These are phyloP conservation scores for Stemphylium beticola DNA, from an alignment of 2,329 filamentous ascomycete genomes.

Conservation along the genomic window DNA sequence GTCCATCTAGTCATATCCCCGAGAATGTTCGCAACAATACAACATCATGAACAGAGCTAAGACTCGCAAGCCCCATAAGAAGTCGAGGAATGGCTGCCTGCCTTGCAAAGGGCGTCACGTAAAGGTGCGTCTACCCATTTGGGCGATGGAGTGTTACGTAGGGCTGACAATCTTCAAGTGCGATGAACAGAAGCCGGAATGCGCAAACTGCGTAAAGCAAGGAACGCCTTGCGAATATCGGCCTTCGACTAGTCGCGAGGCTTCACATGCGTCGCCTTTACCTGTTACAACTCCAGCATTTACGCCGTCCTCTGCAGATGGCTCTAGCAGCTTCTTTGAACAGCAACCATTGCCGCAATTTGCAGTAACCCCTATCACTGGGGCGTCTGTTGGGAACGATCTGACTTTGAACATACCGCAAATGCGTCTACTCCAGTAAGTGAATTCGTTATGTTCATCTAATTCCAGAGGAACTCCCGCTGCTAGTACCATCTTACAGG, in stretches of 20 bases:
- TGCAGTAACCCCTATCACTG: background rate
- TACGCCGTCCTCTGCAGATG: conserved; percentile 25
- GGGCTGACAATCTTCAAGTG: conserved; percentile 30
- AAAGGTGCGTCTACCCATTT: conserved; percentile 27
- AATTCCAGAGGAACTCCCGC: background rate
- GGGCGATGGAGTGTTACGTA: background rate
- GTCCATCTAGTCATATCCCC: conserved; percentile 3
- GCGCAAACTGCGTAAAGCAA: conserved; percentile 42
- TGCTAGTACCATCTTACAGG: background rate
- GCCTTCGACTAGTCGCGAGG: conserved; percentile 19
- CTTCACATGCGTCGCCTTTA: conserved; percentile 24
- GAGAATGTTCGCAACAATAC: conserved; percentile 1
- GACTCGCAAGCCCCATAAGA: conserved; percentile 38
- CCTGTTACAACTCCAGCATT: conserved; percentile 17
- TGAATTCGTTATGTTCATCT: background rate
- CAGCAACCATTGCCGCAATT: conserved; percentile 7
- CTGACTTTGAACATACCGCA: conserved; percentile 29
- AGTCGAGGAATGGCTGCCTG: conserved; percentile 39
- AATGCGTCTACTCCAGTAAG: conserved; percentile 38
- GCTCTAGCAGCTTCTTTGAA: background rate
- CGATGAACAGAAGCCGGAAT: conserved; percentile 41
- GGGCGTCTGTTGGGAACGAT: conserved; percentile 1
- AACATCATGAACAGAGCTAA: conserved; percentile 33
- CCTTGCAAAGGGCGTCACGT: conserved; percentile 39
- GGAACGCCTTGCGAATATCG: conserved; percentile 38